These are phyloP conservation scores for Halophytophthora batemanensis DNA, from an alignment of 352 stramenopile genomes.

Conservation along the genomic window DNA sequence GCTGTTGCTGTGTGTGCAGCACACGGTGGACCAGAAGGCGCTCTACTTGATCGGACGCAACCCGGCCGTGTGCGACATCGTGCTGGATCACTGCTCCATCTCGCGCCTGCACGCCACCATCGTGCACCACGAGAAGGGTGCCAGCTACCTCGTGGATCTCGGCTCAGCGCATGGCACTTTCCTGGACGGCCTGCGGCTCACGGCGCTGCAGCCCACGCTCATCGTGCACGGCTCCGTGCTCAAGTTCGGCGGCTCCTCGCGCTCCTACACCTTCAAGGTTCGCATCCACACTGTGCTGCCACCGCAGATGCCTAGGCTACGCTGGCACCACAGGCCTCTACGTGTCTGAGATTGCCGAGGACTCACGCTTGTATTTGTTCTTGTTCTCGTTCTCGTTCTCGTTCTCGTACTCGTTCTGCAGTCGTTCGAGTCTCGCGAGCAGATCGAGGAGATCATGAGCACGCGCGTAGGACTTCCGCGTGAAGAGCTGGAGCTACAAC, in stretches of 20 bases:
- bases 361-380: too few relatives aligned
- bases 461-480: conserved; percentile 46
- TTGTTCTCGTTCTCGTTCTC: too few relatives aligned
- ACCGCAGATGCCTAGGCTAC: too few relatives aligned
- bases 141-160: conserved; percentile 74
- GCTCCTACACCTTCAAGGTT: conserved; percentile 79
- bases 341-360: too few relatives aligned
- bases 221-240: conserved; percentile 58
- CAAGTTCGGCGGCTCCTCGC: conserved; percentile 76
- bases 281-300: neutral
- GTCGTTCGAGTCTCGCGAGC: conserved; percentile 69
- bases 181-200: conserved; percentile 59
- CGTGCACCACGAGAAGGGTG: conserved; percentile 72
- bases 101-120: conserved; percentile 72
- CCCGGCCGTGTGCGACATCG: conserved; percentile 70
- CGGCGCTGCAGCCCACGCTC: conserved; percentile 64
- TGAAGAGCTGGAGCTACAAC: conserved; percentile 62
- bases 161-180: conserved; percentile 79
- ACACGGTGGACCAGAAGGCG: conserved; percentile 76
- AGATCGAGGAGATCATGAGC: conserved; percentile 63
- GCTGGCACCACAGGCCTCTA: neutral
- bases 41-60: conserved; percentile 79
- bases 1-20: conserved; percentile 22
- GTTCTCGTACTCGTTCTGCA: too few relatives aligned
- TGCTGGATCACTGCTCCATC: conserved; percentile 82